phyloP scores from a whole-genome alignment of 768 basidiomycete genomes.

The Hypholoma fasciculare region DNA sequence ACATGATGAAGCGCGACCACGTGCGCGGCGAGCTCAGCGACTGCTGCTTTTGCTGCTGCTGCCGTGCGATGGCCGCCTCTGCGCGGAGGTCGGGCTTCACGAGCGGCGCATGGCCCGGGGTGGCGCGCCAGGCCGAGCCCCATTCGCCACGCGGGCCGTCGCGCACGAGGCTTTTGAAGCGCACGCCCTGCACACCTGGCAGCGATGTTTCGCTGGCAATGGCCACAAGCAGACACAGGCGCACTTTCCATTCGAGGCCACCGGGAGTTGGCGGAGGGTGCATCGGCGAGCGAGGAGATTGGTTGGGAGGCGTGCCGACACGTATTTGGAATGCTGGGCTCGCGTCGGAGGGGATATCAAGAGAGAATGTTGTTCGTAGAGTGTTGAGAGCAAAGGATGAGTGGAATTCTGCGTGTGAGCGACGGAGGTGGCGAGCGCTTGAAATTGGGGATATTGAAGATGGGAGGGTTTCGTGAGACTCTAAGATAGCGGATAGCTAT shows the following conservation, averaged over 20 bases:
- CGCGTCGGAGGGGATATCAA: slow-evolving; percentile 92
- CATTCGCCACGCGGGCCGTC: slow-evolving; percentile 69
- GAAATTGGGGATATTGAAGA: slow-evolving; percentile 51
- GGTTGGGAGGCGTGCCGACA: slow-evolving; percentile 34
- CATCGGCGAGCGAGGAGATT: slow-evolving; percentile 1
- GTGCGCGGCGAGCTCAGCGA: slow-evolving; percentile 24
- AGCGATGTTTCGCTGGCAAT: slow-evolving; percentile 52
- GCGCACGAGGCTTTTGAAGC: slow-evolving; percentile 50
- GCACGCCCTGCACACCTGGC: slow-evolving; percentile 48
- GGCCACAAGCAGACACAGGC: slow-evolving; percentile 82
- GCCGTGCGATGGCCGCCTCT: slow-evolving; percentile 15
- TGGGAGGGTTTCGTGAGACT: slow-evolving; percentile 85
- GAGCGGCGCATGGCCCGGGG: slow-evolving; percentile 56
- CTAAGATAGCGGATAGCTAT: slow-evolving; percentile 86
- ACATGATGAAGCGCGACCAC: slow-evolving; percentile 41
- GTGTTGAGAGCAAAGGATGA: slow-evolving; percentile 73
- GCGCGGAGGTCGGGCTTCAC: slow-evolving; percentile 41
- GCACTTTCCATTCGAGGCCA: slow-evolving; percentile 89
- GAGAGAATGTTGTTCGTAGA: slow-evolving; percentile 77
- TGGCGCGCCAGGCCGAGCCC: slow-evolving; percentile 68
- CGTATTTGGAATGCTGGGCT: slow-evolving; percentile 82
- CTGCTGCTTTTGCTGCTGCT: slow-evolving; percentile 10
- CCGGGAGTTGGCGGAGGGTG: slow-evolving; percentile 39
- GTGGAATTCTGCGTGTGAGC: slow-evolving; percentile 86
- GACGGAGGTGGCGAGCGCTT: slow-evolving; percentile 54